Conservation (phyloP, 140 eudicot genomes). For the Flaveria floridana region DNA sequence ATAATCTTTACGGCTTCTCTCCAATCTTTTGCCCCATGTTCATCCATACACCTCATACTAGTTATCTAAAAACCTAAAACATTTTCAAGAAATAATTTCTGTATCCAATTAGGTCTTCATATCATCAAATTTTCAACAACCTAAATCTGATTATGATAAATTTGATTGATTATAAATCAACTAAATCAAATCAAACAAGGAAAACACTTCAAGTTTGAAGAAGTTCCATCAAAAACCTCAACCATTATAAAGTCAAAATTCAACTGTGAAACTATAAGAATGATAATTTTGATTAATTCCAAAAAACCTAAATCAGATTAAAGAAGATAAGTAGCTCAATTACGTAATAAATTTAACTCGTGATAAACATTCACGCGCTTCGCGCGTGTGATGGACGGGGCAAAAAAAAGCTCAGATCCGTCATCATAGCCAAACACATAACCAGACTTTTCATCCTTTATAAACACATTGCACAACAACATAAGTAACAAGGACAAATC, state of each 20-base stretch:
- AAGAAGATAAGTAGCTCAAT: conserved; percentile 24
- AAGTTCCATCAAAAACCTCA: background rate
- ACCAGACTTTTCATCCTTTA: too few species aligned
- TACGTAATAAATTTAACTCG: background rate
- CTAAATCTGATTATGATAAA: background rate
- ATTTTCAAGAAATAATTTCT: conserved; percentile 5
- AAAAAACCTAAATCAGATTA: conserved; percentile 9
- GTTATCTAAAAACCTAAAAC: background rate
- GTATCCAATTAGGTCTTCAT: conserved; percentile 13
- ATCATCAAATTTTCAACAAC: conserved; percentile 15
- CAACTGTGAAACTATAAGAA: conserved; percentile 14
- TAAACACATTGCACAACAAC: too few species aligned
- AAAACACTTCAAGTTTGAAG: conserved; percentile 4
- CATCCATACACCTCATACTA: conserved; percentile 48
- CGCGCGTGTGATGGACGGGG: too few species aligned
- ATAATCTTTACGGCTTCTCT: conserved; percentile 65
- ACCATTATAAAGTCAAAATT: conserved; percentile 1
- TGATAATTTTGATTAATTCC: background rate
- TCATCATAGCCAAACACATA: too few species aligned
- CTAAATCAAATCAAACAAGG: conserved; percentile 2
- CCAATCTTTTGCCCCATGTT: conserved; percentile 53
- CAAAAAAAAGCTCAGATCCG: too few species aligned
- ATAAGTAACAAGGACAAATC: too few species aligned
- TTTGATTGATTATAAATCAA: conserved; percentile 10
- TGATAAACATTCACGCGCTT: too few species aligned